phyloP scores from a whole-genome alignment of 129 eudicot species.

The Deinandra increscens region DNA sequence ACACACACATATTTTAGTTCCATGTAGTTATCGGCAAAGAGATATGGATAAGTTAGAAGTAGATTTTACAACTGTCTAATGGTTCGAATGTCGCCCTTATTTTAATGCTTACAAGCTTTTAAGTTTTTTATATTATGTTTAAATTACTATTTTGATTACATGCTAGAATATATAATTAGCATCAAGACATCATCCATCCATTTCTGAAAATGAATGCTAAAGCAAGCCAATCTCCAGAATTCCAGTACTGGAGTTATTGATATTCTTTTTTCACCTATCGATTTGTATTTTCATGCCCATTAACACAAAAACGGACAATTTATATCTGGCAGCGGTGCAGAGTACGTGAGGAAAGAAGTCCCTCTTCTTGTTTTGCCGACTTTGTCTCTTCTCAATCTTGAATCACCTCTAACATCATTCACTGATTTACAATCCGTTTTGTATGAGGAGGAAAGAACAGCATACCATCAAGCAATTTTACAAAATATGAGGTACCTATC shows the following conservation, averaged over 20 bases:
- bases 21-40: background rate
- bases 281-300: constrained; percentile 14
- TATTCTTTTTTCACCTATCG: background rate
- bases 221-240: background rate
- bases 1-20: background rate
- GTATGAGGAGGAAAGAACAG: constrained; percentile 81
- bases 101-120: too few relatives aligned
- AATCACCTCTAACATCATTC: constrained; percentile 73
- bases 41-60: background rate
- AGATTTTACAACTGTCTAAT: background rate
- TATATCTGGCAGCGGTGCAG: constrained; percentile 82
- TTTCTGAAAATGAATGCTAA: constrained; percentile 10
- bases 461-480: constrained; percentile 71
- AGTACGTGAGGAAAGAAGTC: constrained; percentile 81
- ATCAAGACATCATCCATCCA: constrained; percentile 2
- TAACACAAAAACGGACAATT: constrained; percentile 4
- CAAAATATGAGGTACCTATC: constrained; percentile 65
- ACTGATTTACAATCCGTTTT: constrained; percentile 71
- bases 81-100: background rate
- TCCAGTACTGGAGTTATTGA: background rate
- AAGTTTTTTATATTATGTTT: background rate
- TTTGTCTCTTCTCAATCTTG: constrained; percentile 59
- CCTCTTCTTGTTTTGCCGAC: constrained; percentile 86
- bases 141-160: background rate
- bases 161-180: background rate